Evolutionary conservation across 352 stramenopile genomes (phyloP).

Genomic region (Aphanomyces stellatus): DNA sequence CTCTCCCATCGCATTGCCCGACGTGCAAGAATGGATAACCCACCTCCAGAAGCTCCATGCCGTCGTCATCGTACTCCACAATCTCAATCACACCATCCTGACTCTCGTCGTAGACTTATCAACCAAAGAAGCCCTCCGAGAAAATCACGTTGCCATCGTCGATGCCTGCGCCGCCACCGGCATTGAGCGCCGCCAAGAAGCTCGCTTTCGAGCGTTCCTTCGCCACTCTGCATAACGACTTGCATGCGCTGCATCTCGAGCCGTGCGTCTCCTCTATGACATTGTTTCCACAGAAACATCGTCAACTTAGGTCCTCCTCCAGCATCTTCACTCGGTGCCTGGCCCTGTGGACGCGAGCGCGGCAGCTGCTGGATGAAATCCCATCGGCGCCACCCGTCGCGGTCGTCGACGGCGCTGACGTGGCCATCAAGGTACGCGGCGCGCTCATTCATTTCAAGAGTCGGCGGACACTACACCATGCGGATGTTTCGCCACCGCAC

Average conservation of each 20-base stretch:
- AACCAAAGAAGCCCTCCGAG: too few relatives aligned
- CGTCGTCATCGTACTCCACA: background rate
- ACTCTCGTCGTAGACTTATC: background rate
- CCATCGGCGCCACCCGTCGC: background rate
- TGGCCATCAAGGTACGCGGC: background rate
- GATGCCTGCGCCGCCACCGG: background rate
- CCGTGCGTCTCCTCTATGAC: background rate
- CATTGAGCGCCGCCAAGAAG: background rate
- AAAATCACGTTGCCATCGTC: background rate
- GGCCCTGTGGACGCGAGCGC: background rate
- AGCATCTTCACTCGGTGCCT: background rate
- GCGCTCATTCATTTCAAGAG: constrained; percentile 1
- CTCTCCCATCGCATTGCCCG: too few relatives aligned
- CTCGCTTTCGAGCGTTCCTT: background rate
- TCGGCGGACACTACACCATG: background rate
- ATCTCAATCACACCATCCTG: background rate
- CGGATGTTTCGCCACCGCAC: background rate
- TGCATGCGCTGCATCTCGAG: background rate
- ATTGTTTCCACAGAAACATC: background rate
- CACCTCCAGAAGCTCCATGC: background rate
- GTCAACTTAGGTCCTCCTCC: background rate
- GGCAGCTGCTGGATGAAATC: background rate
- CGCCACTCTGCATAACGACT: background rate
- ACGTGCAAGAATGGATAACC: background rate
- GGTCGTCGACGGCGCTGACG: background rate